Evolutionary conservation across 163 green algal genomes (phyloP), one percentile per base, ranked within the genome.

Genomic region (Prototheca cutis): DNA sequence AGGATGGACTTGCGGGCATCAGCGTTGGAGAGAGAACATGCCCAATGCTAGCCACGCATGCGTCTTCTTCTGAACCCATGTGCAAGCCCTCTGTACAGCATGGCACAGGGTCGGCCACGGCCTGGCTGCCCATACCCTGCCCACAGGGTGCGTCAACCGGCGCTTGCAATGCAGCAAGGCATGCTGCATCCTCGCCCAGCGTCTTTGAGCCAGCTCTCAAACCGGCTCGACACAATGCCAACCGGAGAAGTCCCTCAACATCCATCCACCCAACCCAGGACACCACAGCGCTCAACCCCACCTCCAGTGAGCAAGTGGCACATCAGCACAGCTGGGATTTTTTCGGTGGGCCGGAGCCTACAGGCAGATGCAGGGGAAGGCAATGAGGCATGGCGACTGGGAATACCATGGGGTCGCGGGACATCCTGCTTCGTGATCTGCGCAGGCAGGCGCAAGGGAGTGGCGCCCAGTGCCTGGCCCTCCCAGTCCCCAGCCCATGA

Each of bases 291-390:
- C 17, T 30, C 23, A 6, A 31, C 32, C 62, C 23, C 55, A 70
- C 63, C 63, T 64, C 63, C 63, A 10, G 63, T 32, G 10, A 70
- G 29, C 48, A 70, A 21, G 30, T 70, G 63, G n/a, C 55, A 59
- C 17, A 70, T 56, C 45, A 68, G 21, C 31, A 68, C 13, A 18
- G 36, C 13, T 45, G 36, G 13, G 13, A 45, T 13, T 13, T 45
- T 8, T 8, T 8, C 36, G 10, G 13, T 13, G 8, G 36, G 36
- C 36, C 36, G 8, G 36, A 45, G 10, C 8, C 10, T 8, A 13
- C 36, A 45, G 36, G 13, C 8, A 13, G 13, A 45, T 45, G 36
- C n/a, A n/a, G n/a, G n/a, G n/a, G n/a, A n/a, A 45, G 36, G 36
- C 36, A 10, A 21, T 10, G 17, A 15, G 17, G 13, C 13, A 15